Conservation (phyloP, 225 moss, liverwort and hornwort species). For the Pleurozium schreberi region DNA sequence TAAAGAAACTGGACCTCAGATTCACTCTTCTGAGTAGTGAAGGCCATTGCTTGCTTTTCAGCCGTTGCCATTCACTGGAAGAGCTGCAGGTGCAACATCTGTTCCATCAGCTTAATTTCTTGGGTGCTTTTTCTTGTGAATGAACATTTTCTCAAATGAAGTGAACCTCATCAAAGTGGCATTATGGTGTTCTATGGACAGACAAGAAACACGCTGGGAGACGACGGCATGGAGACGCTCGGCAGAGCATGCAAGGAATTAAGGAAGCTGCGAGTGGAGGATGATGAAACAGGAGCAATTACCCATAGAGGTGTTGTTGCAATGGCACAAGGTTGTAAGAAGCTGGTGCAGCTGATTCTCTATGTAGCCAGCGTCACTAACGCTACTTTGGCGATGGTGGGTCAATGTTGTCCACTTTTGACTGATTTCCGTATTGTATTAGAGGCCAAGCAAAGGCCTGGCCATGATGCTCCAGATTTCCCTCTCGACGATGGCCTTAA, state of each 20-base stretch:
- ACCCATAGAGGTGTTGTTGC: slow-evolving; percentile 63
- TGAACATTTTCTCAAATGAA: not conserved
- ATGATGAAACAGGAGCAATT: slow-evolving; percentile 52
- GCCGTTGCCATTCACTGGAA: slow-evolving; percentile 55
- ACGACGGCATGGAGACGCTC: slow-evolving; percentile 51
- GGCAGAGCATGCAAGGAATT: slow-evolving; percentile 45
- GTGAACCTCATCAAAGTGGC: not conserved
- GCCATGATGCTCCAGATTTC: slow-evolving; percentile 21
- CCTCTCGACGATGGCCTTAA: slow-evolving; percentile 82
- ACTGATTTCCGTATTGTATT: slow-evolving; percentile 70
- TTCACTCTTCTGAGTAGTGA: slow-evolving; percentile 39
- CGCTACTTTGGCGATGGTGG: slow-evolving; percentile 54
- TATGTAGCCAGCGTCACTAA: slow-evolving; percentile 57
- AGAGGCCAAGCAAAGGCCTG: not conserved
- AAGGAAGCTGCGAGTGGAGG: slow-evolving; percentile 52
- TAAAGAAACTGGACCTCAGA: slow-evolving; percentile 65
- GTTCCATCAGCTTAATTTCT: not conserved
- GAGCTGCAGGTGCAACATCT: slow-evolving; percentile 42
- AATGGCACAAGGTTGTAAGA: slow-evolving; percentile 54
- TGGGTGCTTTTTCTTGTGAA: not conserved
- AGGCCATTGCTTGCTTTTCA: slow-evolving; percentile 52
- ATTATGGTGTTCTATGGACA: slow-evolving; percentile 27
- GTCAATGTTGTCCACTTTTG: slow-evolving; percentile 46
- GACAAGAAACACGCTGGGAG: slow-evolving; percentile 58
- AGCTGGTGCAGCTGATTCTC: slow-evolving; percentile 54